These are phyloP conservation scores for Hypoxylon sp. DNA, from an alignment of 2,329 filamentous ascomycete genomes.

Conservation along the genomic window DNA sequence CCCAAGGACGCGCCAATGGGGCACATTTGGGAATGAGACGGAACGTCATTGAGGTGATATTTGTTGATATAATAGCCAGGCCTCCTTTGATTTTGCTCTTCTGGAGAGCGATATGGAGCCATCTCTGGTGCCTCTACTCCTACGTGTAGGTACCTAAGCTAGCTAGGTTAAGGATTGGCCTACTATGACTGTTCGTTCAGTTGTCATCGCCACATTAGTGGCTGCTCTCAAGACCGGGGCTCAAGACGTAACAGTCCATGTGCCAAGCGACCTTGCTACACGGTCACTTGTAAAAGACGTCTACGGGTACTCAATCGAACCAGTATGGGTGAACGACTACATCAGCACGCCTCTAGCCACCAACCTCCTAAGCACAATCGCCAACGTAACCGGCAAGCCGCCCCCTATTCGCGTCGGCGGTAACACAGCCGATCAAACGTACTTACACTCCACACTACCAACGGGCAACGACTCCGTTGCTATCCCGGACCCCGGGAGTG, in stretches of 20 bases:
- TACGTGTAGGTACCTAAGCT: not conserved
- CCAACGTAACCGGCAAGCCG: constrained; percentile 51
- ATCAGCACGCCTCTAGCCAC: constrained; percentile 50
- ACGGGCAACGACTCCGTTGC: constrained; percentile 51
- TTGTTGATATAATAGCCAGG: constrained; percentile 24
- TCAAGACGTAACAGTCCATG: constrained; percentile 44
- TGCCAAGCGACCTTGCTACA: constrained; percentile 49
- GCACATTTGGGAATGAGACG: constrained; percentile 20
- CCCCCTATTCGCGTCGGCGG: constrained; percentile 55
- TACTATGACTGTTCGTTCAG: constrained; percentile 31
- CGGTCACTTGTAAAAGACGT: constrained; percentile 51
- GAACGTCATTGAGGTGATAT: constrained; percentile 23
- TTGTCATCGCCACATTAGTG: constrained; percentile 11
- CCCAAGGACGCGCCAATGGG: constrained; percentile 6
- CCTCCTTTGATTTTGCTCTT: not conserved
- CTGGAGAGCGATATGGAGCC: not conserved
- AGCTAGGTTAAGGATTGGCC: not conserved
- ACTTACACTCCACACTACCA: constrained; percentile 49
- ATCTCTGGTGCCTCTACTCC: not conserved
- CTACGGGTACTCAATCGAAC: constrained; percentile 56
- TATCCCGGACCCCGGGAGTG: constrained; percentile 45
- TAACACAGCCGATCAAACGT: constrained; percentile 56
- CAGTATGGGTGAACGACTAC: constrained; percentile 54
- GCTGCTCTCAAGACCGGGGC: constrained; percentile 16
- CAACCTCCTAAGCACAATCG: constrained; percentile 50